Conservation (phyloP, 1,139 yeast species). For the Neolecta irregularis region DNA sequence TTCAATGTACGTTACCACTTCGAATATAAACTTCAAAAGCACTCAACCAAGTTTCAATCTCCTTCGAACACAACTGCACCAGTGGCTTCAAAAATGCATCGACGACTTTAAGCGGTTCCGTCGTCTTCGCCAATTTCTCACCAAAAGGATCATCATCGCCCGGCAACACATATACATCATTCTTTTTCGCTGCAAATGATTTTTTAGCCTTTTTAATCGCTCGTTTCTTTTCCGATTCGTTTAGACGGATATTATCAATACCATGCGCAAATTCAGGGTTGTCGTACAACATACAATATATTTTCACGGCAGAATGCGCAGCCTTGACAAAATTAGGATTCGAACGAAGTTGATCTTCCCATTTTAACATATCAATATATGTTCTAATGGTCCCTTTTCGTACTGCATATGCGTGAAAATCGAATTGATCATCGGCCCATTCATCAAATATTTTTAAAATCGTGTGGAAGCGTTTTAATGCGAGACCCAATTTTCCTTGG, state of each 20-base stretch:
- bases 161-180: conserved; percentile 15
- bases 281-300: conserved; percentile 36
- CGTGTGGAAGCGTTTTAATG: conserved; percentile 63
- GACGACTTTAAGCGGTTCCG: conserved; percentile 29
- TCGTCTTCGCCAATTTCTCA: conserved; percentile 23
- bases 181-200: conserved; percentile 17
- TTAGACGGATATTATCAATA: conserved; percentile 13
- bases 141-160: conserved; percentile 35
- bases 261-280: conserved; percentile 15
- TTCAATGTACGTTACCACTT: no score
- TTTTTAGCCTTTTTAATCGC: conserved; percentile 15
- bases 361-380: conserved; percentile 53
- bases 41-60: conserved; percentile 26
- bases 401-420: conserved; percentile 85
- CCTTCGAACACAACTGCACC: conserved; percentile 22
- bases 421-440: conserved; percentile 72
- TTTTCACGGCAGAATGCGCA: conserved; percentile 44
- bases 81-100: conserved; percentile 27
- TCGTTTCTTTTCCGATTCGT: conserved; percentile 20
- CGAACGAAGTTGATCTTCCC: conserved; percentile 64
- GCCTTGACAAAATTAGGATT: conserved; percentile 62
- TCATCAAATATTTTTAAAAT: conserved; percentile 47
- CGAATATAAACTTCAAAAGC: conserved; percentile 32
- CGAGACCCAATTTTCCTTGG: conserved; percentile 39
- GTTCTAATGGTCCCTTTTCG: conserved; percentile 84